A percentile compares a stretch with the other conserved stretches of the same genome.
phyloP scores from a whole-genome alignment of 768 basidiomycete species.

The Agrocybe praecox region DNA sequence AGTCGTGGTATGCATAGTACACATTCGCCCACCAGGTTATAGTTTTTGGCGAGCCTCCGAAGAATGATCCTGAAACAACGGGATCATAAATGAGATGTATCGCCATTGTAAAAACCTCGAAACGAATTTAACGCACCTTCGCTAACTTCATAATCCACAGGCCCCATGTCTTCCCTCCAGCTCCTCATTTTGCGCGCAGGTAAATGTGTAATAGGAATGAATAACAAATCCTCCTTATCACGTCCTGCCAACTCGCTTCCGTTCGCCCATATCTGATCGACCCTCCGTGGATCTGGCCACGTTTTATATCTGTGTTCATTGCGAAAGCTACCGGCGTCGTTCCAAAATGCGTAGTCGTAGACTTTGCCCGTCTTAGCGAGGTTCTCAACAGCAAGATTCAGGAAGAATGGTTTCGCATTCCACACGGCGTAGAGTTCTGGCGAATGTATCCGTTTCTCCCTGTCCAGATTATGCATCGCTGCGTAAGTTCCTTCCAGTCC shows the following conservation, averaged over 20 bases:
- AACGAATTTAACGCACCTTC: slow-evolving; percentile 51
- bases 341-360: slow-evolving; percentile 62
- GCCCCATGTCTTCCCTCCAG: slow-evolving; percentile 51
- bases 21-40: slow-evolving; percentile 46
- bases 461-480: slow-evolving; percentile 45
- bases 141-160: slow-evolving; percentile 51
- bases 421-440: slow-evolving; percentile 57
- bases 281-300: slow-evolving; percentile 51
- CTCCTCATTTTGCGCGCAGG: slow-evolving; percentile 29
- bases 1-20: slow-evolving; percentile 54
- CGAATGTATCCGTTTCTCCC: slow-evolving; percentile 42
- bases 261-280: slow-evolving; percentile 41
- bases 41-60: slow-evolving; percentile 48
- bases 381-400: slow-evolving; percentile 41
- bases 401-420: slow-evolving; percentile 56
- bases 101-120: not conserved
- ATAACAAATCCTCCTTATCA: slow-evolving; percentile 44
- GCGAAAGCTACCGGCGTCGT: slow-evolving; percentile 57
- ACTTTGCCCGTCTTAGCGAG: slow-evolving; percentile 22
- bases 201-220: slow-evolving; percentile 45
- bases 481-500: slow-evolving; percentile 35
- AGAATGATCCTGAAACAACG: slow-evolving; percentile 51
- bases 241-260: slow-evolving; percentile 31
- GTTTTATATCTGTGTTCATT: slow-evolving; percentile 37
- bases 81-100: not conserved